These are phyloP conservation scores for Termitomyces heimii DNA, from an alignment of 768 basidiomycete genomes.

Conservation along the genomic window DNA sequence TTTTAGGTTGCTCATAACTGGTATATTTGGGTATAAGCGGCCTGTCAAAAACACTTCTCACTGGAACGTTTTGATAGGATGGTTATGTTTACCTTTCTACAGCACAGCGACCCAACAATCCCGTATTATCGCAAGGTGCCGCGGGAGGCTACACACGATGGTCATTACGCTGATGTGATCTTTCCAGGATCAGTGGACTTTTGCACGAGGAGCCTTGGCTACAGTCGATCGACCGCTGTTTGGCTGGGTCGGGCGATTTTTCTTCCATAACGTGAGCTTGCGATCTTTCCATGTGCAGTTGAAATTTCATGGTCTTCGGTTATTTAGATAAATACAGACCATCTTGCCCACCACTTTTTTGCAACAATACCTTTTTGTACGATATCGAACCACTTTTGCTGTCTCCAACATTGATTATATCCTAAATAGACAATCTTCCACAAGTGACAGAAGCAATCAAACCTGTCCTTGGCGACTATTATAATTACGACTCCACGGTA, in stretches of 20 bases:
- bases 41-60: slow-evolving; percentile 3
- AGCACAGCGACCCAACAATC: slow-evolving; percentile 54
- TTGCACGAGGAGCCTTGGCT: slow-evolving; percentile 51
- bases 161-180: not conserved
- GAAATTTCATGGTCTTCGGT: not conserved
- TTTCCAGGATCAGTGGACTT: slow-evolving; percentile 46
- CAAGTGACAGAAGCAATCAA: slow-evolving; percentile 40
- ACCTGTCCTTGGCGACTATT: slow-evolving; percentile 45
- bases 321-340: slow-evolving; percentile 37
- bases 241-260: slow-evolving; percentile 52
- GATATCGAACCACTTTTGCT: slow-evolving; percentile 11
- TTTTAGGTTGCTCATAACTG: slow-evolving; percentile 40
- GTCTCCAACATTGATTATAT: not conserved
- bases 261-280: slow-evolving; percentile 44
- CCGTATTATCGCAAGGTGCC: slow-evolving; percentile 49
- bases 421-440: slow-evolving; percentile 42
- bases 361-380: slow-evolving; percentile 53
- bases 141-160: not conserved
- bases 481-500: slow-evolving; percentile 55
- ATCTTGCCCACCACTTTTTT: slow-evolving; percentile 61
- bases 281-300: not conserved
- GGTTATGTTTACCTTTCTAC: slow-evolving; percentile 56
- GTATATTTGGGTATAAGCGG: slow-evolving; percentile 14
- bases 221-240: slow-evolving; percentile 57
- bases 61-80: slow-evolving; percentile 30